Evolutionary conservation across 768 basidiomycete genomes (phyloP), one percentile per base, ranked within the genome.

Genomic region (Tricholoma sp.): DNA sequence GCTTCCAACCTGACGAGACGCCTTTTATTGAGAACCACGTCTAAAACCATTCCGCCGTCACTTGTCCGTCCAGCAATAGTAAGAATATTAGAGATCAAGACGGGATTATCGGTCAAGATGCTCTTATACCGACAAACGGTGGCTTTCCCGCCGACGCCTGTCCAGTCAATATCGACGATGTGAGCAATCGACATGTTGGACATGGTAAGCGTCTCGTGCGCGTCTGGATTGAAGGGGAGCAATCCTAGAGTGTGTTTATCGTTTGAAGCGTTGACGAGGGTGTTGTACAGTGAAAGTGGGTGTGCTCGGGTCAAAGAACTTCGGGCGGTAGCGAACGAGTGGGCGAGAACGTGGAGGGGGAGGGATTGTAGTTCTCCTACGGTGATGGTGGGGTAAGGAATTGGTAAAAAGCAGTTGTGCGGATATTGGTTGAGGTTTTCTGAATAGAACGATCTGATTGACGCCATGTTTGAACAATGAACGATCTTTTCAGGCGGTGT

Each of bases 131-230:
- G 66, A 55, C 74, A 76, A 6, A 77, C 19, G 0, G 76, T 78
- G 35, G 64, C 63, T 41, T 59, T 60, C 1, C 66, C 70, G 2
- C 76, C 74, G 3, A 72, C 53, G 2, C 66, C 49, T 12, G 62
- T 68, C 76, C 76, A 76, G 53, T 76, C 74, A 3, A 72, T 56
- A 47, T 76, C 74, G 10, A 77, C 41, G 32, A 76, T 77, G 16
- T 73, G 69, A 11, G 74, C 74, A 6, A 71, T 72, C 22, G 74
- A 75, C 18, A 77, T 73, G 57, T 77, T 76, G 31, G 74, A 76
- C 0, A 78, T 34, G 2, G 69, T 59, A 14, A 79, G 55, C 0
- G 71, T 72, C 52, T 77, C 76, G 27, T 73, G 58, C 6, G 73
- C 74, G 19, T 60, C 59, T 0, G 70, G 71, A 46, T 72, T 70